These are phyloP conservation scores for Clitocybe nebularis DNA, from an alignment of 1,284 basidiomycete genomes.

Conservation along the genomic window DNA sequence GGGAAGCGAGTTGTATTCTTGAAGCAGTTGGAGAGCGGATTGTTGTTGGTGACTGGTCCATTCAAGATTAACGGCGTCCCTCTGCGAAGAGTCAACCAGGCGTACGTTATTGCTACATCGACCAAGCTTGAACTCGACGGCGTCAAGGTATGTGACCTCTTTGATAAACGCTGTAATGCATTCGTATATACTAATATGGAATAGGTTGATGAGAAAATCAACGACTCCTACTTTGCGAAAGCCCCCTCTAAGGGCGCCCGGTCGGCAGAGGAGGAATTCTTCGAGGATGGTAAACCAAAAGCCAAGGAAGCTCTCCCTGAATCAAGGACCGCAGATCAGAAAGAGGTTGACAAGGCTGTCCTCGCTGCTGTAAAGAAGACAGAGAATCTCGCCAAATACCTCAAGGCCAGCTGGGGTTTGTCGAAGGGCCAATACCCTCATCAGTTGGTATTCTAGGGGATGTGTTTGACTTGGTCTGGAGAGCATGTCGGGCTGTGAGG, in stretches of 20 bases:
- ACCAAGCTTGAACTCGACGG: conserved; percentile 88
- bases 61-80: conserved; percentile 99
- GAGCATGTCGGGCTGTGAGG: conserved; percentile 16
- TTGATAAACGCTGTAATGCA: conserved; percentile 7
- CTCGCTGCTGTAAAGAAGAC: conserved; percentile 90
- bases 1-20: conserved; percentile 99
- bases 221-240: conserved; percentile 96
- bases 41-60: conserved; percentile 95
- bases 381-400: conserved; percentile 90
- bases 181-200: conserved; percentile 11
- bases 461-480: conserved; percentile 17
- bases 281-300: conserved; percentile 91
- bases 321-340: conserved; percentile 91
- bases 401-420: conserved; percentile 91
- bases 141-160: conserved; percentile 58
- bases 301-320: conserved; percentile 89
- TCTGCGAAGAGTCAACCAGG: conserved; percentile 96
- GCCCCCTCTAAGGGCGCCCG: conserved; percentile 60
- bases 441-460: conserved; percentile 75
- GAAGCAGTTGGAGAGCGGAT: conserved; percentile 92
- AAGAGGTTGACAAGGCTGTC: conserved; percentile 84
- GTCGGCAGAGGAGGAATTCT: conserved; percentile 95
- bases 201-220: conserved; percentile 85
- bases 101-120: conserved; percentile 98
- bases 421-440: conserved; percentile 95